Percentiles rank a stretch among this genome's conserved stretches.
Conservation (phyloP, 2,329 filamentous ascomycete genomes). For the Nemania sp. region DNA sequence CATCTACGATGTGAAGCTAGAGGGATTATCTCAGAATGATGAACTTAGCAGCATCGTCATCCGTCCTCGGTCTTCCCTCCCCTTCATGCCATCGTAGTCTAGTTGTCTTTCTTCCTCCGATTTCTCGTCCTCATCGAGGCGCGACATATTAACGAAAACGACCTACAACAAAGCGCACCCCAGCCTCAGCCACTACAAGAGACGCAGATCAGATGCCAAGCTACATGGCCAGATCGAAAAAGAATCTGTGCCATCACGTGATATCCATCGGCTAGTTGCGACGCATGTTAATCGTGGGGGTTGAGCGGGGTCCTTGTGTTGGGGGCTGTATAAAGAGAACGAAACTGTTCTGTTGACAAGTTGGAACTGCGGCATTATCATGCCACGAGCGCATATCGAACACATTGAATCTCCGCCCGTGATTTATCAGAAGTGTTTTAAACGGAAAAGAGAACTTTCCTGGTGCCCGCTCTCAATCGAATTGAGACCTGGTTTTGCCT, state of each 20-base stretch:
- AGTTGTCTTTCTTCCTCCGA: not conserved
- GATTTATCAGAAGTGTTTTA: not conserved
- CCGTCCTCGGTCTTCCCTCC: constrained; percentile 14
- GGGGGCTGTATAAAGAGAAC: not conserved
- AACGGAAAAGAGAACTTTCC: not conserved
- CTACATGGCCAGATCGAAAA: not conserved
- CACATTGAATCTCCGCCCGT: not conserved
- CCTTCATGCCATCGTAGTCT: constrained; percentile 4
- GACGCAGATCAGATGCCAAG: not conserved
- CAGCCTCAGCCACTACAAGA: not conserved
- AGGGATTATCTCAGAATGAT: constrained; percentile 17
- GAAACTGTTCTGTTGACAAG: constrained; percentile 4
- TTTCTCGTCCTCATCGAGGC: not conserved
- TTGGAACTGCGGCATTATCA: not conserved
- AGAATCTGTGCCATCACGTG: not conserved
- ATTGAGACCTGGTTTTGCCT: not conserved
- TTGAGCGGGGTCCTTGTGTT: not conserved
- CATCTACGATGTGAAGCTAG: constrained; percentile 10
- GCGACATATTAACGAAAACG: not conserved
- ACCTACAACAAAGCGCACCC: not conserved
- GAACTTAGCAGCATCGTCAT: constrained; percentile 6
- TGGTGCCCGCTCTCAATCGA: not conserved
- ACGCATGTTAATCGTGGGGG: not conserved
- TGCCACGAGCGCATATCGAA: not conserved
- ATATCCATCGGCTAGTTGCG: not conserved